phyloP scores from a whole-genome alignment of 305 asterid genomes.

The Fraxinus xanthoxyloides region DNA sequence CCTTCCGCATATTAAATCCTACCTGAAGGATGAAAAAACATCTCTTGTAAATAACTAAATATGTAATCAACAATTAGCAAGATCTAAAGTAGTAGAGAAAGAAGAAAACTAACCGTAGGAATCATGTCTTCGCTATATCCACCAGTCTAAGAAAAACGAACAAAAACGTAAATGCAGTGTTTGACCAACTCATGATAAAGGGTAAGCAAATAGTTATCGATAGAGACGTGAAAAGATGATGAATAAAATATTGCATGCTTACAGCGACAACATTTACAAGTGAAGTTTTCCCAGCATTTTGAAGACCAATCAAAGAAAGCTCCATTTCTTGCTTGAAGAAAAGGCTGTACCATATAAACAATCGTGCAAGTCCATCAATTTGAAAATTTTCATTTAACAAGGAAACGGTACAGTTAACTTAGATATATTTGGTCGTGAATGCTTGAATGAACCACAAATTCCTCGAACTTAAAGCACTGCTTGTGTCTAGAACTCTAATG shows the following conservation, averaged over 20 bases:
- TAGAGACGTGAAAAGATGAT: slow-evolving; percentile 4
- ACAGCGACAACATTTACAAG: slow-evolving; percentile 96
- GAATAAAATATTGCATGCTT: slow-evolving; percentile 36
- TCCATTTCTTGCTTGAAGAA: slow-evolving; percentile 99
- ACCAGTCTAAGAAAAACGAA: slow-evolving; percentile 60
- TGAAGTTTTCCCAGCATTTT: slow-evolving; percentile 97
- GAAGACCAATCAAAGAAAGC: slow-evolving; percentile 95
- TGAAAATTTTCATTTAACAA: neutral
- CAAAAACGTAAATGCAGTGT: slow-evolving; percentile 9
- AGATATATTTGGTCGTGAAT: neutral
- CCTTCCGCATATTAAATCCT: slow-evolving; percentile 96
- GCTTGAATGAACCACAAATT: neutral
- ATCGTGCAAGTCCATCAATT: slow-evolving; percentile 2
- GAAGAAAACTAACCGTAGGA: slow-evolving; percentile 72
- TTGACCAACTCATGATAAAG: neutral
- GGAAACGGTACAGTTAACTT: neutral
- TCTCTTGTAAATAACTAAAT: slow-evolving; percentile 5
- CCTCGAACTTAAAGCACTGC: slow-evolving; percentile 1
- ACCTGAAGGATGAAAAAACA: slow-evolving; percentile 47
- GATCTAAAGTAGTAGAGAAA: slow-evolving; percentile 5
- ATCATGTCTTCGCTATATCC: slow-evolving; percentile 99
- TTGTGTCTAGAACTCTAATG: neutral
- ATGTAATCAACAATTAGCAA: slow-evolving; percentile 5
- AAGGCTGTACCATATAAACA: slow-evolving; percentile 51
- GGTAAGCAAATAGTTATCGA: neutral